phyloP scores from a whole-genome alignment of 257 asterid species.

The Oldenlandia corymbosa region DNA sequence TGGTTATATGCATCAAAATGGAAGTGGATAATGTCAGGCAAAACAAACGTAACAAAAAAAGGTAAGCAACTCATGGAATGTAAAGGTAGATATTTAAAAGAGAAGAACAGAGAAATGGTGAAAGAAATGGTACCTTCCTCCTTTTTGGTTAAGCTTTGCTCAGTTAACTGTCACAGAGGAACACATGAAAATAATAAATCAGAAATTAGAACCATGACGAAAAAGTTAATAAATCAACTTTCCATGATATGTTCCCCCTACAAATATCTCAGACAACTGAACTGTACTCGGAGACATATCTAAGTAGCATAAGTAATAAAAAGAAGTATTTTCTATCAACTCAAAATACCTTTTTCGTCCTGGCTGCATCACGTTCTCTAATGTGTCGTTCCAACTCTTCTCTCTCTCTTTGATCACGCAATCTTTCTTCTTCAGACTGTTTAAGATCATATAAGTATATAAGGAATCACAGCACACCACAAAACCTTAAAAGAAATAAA shows the following conservation, averaged over 20 bases:
- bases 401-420: conserved; percentile 80
- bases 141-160: conserved; percentile 53
- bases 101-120: background rate
- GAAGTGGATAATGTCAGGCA: background rate
- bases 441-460: conserved; percentile 15
- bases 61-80: background rate
- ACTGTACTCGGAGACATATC: background rate
- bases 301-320: background rate
- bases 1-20: conserved; percentile 8
- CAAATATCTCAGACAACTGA: background rate
- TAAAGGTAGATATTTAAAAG: too few species aligned
- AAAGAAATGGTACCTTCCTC: conserved; percentile 63
- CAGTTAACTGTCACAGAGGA: conserved; percentile 48
- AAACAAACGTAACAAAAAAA: background rate
- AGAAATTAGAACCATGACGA: conserved; percentile 1
- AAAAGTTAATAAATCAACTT: background rate
- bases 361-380: conserved; percentile 83
- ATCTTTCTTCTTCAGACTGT: conserved; percentile 88
- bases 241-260: background rate
- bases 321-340: background rate
- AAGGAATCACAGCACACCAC: background rate
- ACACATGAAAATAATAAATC: conserved; percentile 15
- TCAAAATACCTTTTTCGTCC: conserved; percentile 68
- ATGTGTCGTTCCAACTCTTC: conserved; percentile 80
- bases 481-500: background rate